Evolutionary conservation across 2,329 filamentous ascomycete species (phyloP).

Genomic region (Anisogramma anomala): DNA sequence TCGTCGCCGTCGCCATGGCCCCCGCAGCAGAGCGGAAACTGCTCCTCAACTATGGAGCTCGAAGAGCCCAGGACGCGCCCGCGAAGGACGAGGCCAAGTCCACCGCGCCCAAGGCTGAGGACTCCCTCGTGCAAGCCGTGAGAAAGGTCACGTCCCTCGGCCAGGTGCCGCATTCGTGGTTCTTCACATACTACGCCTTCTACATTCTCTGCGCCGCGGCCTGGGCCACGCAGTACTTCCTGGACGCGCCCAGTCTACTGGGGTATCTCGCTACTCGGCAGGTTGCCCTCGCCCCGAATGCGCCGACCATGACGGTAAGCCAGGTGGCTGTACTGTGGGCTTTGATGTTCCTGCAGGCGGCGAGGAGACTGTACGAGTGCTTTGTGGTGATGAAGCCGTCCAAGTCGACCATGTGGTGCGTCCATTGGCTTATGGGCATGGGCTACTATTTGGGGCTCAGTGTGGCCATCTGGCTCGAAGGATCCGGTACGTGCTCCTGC

Average conservation of each 20-base stretch:
- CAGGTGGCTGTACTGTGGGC: conserved; percentile 57
- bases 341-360: conserved; percentile 65
- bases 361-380: conserved; percentile 67
- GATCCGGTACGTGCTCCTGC: conserved; percentile 43
- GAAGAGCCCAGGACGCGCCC: conserved; percentile 18
- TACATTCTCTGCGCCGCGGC: conserved; percentile 60
- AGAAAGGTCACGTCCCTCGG: conserved; percentile 27
- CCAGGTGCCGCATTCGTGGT: conserved; percentile 79
- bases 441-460: conserved; percentile 65
- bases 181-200: conserved; percentile 72
- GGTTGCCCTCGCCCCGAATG: conserved; percentile 14
- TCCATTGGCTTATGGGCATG: conserved; percentile 71
- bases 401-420: conserved; percentile 69
- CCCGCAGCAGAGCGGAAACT: conserved; percentile 33
- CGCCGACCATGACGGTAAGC: conserved; percentile 41
- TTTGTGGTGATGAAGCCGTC: conserved; percentile 52
- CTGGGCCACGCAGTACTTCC: conserved; percentile 57
- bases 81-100: conserved; percentile 6
- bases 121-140: conserved; percentile 21
- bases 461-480: conserved; percentile 76
- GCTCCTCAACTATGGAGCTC: conserved; percentile 41
- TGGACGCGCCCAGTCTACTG: conserved; percentile 29
- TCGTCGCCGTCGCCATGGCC: conserved; percentile 32
- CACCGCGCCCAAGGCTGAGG: not conserved
- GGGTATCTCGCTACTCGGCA: conserved; percentile 23